Conservation (phyloP, 495 filamentous ascomycete species). For the Durotheca rogersii region DNA sequence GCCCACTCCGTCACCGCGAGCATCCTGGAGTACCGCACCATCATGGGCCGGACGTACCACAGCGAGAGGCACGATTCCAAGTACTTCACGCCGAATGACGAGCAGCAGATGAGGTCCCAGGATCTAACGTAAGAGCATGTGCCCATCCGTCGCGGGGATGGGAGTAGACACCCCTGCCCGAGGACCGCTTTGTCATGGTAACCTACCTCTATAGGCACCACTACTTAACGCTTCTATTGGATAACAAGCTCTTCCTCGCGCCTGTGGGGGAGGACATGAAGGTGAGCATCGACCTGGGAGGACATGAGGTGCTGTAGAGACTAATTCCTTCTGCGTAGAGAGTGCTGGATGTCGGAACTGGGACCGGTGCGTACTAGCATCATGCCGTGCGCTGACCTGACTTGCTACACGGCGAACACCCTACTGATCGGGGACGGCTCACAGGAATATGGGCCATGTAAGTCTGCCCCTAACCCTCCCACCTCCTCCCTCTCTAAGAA, state of each 20-base stretch:
- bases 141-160: background rate
- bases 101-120: conserved; percentile 35
- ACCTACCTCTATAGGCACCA: conserved; percentile 33
- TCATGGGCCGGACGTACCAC: conserved; percentile 45
- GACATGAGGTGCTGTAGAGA: no score
- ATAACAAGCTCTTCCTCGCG: conserved; percentile 58
- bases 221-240: conserved; percentile 42
- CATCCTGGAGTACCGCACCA: conserved; percentile 45
- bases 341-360: conserved; percentile 67
- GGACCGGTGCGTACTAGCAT: conserved; percentile 51
- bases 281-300: no score
- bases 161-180: no score
- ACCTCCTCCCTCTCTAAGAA: background rate
- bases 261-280: conserved; percentile 57
- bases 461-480: conserved; percentile 2
- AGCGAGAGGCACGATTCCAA: conserved; percentile 31
- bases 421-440: no score
- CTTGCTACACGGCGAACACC: no score
- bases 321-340: no score
- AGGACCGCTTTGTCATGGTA: background rate
- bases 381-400: no score
- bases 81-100: conserved; percentile 45
- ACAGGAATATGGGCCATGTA: conserved; percentile 48
- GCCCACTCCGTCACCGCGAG: conserved; percentile 48
- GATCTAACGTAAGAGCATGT: conserved; percentile 37